Conservation (phyloP, 768 basidiomycete species). For the Tricholoma terreum region DNA sequence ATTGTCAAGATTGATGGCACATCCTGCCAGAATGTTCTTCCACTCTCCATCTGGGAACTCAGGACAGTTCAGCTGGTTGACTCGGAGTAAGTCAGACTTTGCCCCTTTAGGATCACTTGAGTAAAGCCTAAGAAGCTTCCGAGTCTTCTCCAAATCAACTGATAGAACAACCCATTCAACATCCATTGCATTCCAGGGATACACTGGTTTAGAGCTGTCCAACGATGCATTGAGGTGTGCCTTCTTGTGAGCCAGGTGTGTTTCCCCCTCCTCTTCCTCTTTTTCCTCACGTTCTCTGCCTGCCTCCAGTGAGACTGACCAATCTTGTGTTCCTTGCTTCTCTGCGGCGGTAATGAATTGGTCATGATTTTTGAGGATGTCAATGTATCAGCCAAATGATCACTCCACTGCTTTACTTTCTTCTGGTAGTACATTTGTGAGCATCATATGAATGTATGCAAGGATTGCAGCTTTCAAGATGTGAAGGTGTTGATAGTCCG, state of each 20-base stretch:
- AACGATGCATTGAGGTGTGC: no score
- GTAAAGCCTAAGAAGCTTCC: background rate
- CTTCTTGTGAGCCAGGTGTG: background rate
- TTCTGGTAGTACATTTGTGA: background rate
- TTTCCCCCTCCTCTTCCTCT: background rate
- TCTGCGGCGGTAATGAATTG: no score
- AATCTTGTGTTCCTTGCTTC: background rate
- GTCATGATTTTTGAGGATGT: no score
- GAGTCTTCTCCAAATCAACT: background rate
- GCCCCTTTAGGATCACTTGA: background rate
- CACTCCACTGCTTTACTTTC: background rate
- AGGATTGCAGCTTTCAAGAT: no score
- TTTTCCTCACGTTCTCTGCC: background rate
- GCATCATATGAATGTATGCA: background rate
- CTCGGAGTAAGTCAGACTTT: no score
- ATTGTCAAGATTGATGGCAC: no score
- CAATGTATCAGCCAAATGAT: no score
- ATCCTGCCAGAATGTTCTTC: no score
- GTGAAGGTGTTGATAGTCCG: background rate
- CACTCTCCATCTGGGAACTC: background rate
- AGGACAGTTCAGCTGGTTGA: background rate
- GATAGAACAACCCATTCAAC: no score
- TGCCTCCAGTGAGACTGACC: no score
- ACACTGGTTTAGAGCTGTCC: no score
- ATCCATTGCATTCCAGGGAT: background rate